Percentiles rank a stretch among this genome's conserved stretches.
phyloP scores from a whole-genome alignment of 805 yeast species.

The Jamesozyma piceae region DNA sequence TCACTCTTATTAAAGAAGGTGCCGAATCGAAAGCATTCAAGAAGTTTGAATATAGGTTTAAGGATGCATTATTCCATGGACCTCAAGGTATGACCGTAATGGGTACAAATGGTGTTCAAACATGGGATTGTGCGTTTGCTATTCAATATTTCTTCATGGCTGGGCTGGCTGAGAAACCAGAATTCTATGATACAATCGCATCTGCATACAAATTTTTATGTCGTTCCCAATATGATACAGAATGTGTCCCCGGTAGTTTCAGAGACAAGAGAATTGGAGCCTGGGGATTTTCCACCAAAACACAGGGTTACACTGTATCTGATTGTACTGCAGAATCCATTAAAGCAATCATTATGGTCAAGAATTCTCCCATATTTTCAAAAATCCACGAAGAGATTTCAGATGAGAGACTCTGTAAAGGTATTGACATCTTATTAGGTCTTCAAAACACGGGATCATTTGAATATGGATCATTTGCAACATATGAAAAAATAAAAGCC shows the following conservation, averaged over 20 bases:
- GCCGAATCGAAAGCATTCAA: conserved; percentile 50
- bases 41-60: conserved; percentile 47
- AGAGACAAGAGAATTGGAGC: conserved; percentile 82
- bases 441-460: conserved; percentile 73
- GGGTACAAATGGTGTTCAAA: conserved; percentile 97
- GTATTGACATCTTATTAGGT: conserved; percentile 64
- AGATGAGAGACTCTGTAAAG: conserved; percentile 47
- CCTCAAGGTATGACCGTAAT: conserved; percentile 84
- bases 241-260: conserved; percentile 66
- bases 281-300: conserved; percentile 93
- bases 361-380: conserved; percentile 45
- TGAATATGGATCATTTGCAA: conserved; percentile 85
- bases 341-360: conserved; percentile 89
- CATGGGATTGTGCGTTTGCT: conserved; percentile 92
- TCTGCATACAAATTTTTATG: conserved; percentile 63
- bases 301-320: conserved; percentile 92
- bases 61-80: conserved; percentile 75
- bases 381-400: conserved; percentile 45
- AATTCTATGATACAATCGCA: conserved; percentile 55
- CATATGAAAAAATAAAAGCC: conserved; percentile 82
- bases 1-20: conserved; percentile 64
- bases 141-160: conserved; percentile 74
- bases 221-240: conserved; percentile 75
- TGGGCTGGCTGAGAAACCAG: conserved; percentile 63
- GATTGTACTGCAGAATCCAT: conserved; percentile 96